Evolutionary conservation across 2,329 filamentous ascomycete genomes (phyloP), one percentile per base, ranked within the genome.

Genomic region (Didymella glomerata): DNA sequence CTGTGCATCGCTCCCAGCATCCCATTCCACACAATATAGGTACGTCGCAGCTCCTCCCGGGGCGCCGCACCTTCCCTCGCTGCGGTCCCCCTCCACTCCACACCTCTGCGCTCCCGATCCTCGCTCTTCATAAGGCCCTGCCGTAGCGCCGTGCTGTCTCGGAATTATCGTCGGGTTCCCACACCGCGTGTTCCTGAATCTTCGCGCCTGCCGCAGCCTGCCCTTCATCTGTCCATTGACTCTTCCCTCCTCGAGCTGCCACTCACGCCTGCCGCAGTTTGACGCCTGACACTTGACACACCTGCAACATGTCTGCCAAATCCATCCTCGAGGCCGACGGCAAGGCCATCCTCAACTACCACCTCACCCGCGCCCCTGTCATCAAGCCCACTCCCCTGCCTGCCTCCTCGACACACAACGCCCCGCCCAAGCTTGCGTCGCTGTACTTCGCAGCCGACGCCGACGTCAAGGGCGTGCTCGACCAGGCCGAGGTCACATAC

Each of bases 331-430:
- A 99, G 87, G 94, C 94, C 86, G 95, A 99, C 85, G 95, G 95
- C 88, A 99, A 99, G 91, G 95, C 95, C 87, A 98, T 99, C 85
- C 88, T 99, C 88, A 98, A 97, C 91, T 99, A 98, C 88, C 95
- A 98, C 86, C 93, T 99, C 83, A 98, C 95, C 74, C 91, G 95
- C 79, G 92, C 95, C 72, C 90, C 93, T 69, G 90, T 96, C 80
- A 97, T 99, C 88, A 98, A 97, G 90, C 91, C 94, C 70, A 94
- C 93, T 77, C 93, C 95, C 82, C 92, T 98, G 57, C 92, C 93
- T 71, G 79, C 86, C 69, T 85, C 91, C 66, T 81, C 90, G 67
- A 95, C 88, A 80, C 95, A 99, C 89, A 98, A 98, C 85, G 84
- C 95, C 71, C 89, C 95, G 63, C 84, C 93, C 73, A 94, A 91